phyloP scores from a whole-genome alignment of 805 yeast species.

The Sugiyamaella smithiae region DNA sequence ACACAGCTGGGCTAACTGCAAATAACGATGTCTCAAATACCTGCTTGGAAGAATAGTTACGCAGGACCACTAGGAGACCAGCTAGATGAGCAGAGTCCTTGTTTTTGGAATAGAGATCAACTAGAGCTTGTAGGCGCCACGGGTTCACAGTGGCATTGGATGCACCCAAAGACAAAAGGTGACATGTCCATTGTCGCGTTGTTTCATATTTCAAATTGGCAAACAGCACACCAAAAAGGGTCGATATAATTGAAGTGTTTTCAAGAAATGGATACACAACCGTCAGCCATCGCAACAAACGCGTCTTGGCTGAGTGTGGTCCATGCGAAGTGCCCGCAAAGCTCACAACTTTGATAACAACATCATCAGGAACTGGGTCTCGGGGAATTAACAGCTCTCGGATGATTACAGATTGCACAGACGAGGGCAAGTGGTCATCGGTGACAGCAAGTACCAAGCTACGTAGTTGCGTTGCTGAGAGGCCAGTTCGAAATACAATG shows the following conservation, averaged over 20 bases:
- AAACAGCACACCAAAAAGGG: slow-evolving; percentile 23
- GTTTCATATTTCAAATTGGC: slow-evolving; percentile 20
- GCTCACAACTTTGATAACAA: slow-evolving; percentile 31
- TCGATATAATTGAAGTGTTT: slow-evolving; percentile 16
- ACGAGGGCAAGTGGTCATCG: slow-evolving; percentile 7
- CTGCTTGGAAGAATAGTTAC: slow-evolving; percentile 25
- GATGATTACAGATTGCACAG: slow-evolving; percentile 11
- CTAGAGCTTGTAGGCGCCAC: slow-evolving; percentile 25
- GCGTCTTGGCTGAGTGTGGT: slow-evolving; percentile 14
- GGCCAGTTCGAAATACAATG: neutral
- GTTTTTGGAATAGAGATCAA: slow-evolving; percentile 24
- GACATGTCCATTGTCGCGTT: slow-evolving; percentile 24
- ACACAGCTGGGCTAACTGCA: slow-evolving; percentile 27
- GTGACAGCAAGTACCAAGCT: neutral
- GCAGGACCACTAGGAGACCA: slow-evolving; percentile 27
- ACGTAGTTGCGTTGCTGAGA: neutral
- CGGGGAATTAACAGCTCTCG: slow-evolving; percentile 21
- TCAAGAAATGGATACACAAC: slow-evolving; percentile 19
- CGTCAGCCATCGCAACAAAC: slow-evolving; percentile 24
- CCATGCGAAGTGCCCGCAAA: slow-evolving; percentile 11
- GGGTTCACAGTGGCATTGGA: slow-evolving; percentile 19
- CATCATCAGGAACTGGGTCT: slow-evolving; percentile 26
- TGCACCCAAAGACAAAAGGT: slow-evolving; percentile 22
- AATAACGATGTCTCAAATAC: slow-evolving; percentile 29
- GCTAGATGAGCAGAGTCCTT: slow-evolving; percentile 23